Evolutionary conservation across 164 flowering plant species (phyloP).

Genomic region (Chloranthus sessilifolius): DNA sequence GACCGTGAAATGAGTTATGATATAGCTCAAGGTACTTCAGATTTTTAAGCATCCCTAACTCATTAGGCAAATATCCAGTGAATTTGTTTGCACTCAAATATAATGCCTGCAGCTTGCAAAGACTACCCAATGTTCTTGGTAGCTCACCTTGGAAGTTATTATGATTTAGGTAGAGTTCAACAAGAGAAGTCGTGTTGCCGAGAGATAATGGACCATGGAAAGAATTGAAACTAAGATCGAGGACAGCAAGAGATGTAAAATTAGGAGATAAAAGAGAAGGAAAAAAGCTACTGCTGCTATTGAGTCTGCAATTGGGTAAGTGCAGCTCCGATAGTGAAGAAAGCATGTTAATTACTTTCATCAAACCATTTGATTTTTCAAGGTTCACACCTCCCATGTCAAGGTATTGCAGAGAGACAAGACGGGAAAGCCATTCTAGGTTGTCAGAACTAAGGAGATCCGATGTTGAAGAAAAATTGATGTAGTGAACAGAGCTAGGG

Average conservation of each 20-base stretch:
- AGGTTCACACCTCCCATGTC: slow-evolving; percentile 2
- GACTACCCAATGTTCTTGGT: background rate
- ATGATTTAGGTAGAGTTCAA: background rate
- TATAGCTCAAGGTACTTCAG: background rate
- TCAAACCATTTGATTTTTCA: background rate
- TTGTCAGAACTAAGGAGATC: background rate
- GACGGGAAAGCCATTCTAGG: background rate
- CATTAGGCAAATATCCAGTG: background rate
- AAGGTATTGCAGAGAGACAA: background rate
- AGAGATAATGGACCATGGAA: no score
- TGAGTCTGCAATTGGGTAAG: background rate
- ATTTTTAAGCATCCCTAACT: background rate
- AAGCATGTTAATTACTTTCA: background rate
- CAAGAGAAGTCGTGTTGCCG: background rate
- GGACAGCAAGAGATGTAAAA: slow-evolving; percentile 3
- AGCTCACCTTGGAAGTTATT: background rate
- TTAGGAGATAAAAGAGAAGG: slow-evolving; percentile 1
- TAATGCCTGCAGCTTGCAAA: background rate
- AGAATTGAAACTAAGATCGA: background rate
- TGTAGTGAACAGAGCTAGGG: no score
- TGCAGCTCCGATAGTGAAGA: slow-evolving; percentile 2
- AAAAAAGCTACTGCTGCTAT: background rate
- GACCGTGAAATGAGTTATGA: background rate
- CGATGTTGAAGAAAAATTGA: background rate
- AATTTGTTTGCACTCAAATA: background rate